Conservation (phyloP, 768 basidiomycete genomes). For the Amanita thiersii region DNA sequence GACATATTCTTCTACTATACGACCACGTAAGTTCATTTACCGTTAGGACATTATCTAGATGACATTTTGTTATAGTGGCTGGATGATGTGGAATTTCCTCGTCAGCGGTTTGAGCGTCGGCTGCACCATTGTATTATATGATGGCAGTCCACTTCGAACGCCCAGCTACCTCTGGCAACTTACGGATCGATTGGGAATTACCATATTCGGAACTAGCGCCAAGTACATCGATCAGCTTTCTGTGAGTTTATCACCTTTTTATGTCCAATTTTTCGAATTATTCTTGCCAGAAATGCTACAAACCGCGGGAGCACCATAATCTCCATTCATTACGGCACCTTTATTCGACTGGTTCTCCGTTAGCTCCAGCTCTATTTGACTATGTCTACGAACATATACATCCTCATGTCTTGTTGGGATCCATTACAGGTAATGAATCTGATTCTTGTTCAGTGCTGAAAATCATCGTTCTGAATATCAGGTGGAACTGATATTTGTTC, state of each 20-base stretch:
- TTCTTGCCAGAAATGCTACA: conserved; percentile 51
- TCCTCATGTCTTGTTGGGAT: conserved; percentile 55
- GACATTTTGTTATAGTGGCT: conserved; percentile 40
- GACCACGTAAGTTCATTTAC: conserved; percentile 46
- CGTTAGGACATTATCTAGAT: background rate
- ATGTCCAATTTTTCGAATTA: conserved; percentile 11
- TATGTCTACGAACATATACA: conserved; percentile 67
- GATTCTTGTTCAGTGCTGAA: conserved; percentile 7
- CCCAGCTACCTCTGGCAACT: conserved; percentile 61
- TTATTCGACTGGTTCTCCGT: conserved; percentile 74
- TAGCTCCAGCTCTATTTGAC: conserved; percentile 63
- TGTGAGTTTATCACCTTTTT: conserved; percentile 28
- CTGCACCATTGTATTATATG: conserved; percentile 69
- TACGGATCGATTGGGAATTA: conserved; percentile 60
- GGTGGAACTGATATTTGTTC: conserved; percentile 85
- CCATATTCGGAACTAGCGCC: conserved; percentile 77
- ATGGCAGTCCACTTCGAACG: conserved; percentile 70
- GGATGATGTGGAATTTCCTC: conserved; percentile 94
- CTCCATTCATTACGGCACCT: conserved; percentile 59
- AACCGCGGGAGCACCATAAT: conserved; percentile 53
- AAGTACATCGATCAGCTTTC: conserved; percentile 78
- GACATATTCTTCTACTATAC: conserved; percentile 83
- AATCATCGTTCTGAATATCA: conserved; percentile 15
- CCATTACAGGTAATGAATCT: conserved; percentile 54
- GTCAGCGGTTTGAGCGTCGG: conserved; percentile 56